A percentile compares a stretch with the other conserved stretches of the same genome.
phyloP scores from a whole-genome alignment of 345 rosid species.

The Kandelia obovata region DNA sequence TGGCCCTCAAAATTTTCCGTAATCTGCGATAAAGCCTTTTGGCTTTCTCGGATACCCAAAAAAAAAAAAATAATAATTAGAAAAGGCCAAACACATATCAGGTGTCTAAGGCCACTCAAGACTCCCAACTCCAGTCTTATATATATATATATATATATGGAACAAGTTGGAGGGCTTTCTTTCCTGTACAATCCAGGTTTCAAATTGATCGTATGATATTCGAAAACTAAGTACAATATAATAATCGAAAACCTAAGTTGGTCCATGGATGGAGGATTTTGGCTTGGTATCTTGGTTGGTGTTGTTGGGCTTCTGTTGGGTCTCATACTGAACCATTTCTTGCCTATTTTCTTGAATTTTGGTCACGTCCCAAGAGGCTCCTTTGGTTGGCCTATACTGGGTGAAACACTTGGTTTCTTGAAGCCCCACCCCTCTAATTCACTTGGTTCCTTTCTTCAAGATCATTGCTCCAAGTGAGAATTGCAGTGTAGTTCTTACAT shows the following conservation, averaged over 20 bases:
- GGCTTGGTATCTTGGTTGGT: slow-evolving; percentile 27
- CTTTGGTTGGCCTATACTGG: slow-evolving; percentile 60
- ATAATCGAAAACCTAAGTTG: not conserved
- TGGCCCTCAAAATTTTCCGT: too few species aligned
- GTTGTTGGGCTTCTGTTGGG: slow-evolving; percentile 17
- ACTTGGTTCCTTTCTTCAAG: slow-evolving; percentile 41
- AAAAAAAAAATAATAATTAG: not conserved
- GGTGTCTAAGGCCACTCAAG: too few species aligned
- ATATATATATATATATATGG: slow-evolving; percentile 31
- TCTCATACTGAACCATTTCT: slow-evolving; percentile 33
- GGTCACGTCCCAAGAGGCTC: slow-evolving; percentile 39
- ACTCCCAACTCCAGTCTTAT: not conserved
- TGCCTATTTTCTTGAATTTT: slow-evolving; percentile 31
- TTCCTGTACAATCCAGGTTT: not conserved
- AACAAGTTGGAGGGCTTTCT: slow-evolving; percentile 11
- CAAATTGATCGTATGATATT: not conserved
- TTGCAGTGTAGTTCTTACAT: too few species aligned
- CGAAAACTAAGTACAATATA: not conserved
- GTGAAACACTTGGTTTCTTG: slow-evolving; percentile 53
- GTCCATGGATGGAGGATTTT: slow-evolving; percentile 31
- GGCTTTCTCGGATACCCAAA: not conserved
- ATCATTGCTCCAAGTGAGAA: slow-evolving; percentile 42
- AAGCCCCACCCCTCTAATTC: slow-evolving; percentile 50
- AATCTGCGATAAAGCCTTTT: slow-evolving; percentile 12
- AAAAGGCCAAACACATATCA: too few species aligned